Base-by-base conservation (phyloP, 2,329 filamentous ascomycete genomes). In the Cladosporium sp. region DNA sequence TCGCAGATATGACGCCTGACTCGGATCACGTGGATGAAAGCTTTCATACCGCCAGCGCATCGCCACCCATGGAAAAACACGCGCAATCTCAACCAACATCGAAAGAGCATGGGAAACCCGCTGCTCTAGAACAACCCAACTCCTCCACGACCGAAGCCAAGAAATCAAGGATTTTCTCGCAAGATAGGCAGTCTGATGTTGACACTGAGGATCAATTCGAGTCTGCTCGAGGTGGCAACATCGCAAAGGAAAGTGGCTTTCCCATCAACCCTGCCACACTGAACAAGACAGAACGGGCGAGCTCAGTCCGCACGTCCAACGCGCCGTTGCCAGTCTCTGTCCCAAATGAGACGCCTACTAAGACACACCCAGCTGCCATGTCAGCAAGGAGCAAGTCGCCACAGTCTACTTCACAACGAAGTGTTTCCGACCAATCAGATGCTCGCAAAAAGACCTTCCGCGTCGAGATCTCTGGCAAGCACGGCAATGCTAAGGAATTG, bases 31-130 rank as follows among this genome's bases (percentile, higher is more conserved):
- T 61, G 9, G 68, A 70, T 24, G 68, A 70, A 39, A 71, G 68
- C 56, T 70, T 71, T 48, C 67, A 69, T 56, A 70, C 68, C 19
- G 68, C 69, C 8, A 65, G 54, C 22, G 65, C 62, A 15, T 65
- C 55, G 12, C 55, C 64, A 7, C 67, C 65, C 8, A 60, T 57
- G 4, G 28, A 28, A 20, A 55, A 55, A 22, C 48, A 39, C 19
- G 3, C 12, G 3, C 22, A 28, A 15, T 9, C 42, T 45, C 42
- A 25, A 22, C 4, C 7, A 10, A 32, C 28, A 10, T 32, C 28
- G 28, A 32, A 32, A 10, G 12, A 32, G 28, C 28, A 32, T 32
- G 28, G 28, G 28, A 32, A 32, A 9, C 28, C 28, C 28, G 28
- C 28, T 10, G 8, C 9, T 32, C 8, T 10, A 2, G 8, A 10